Evolutionary conservation across 1,139 yeast species (phyloP), one percentile per base, ranked within the genome.

Genomic region (Saccharomyces hybrid): DNA sequence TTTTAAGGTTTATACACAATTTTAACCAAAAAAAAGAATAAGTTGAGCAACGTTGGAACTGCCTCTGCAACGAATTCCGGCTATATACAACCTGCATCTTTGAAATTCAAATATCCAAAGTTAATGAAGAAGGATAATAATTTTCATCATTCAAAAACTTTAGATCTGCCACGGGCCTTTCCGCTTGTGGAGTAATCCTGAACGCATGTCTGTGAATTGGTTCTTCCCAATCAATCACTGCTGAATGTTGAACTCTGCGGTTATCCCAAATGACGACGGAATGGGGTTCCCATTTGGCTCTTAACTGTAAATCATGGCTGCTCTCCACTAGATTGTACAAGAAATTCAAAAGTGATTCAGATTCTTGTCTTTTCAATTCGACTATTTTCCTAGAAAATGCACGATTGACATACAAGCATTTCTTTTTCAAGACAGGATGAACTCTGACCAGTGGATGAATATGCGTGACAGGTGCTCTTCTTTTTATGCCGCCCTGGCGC

Each of bases 221-320:
- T 7, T 76, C 72, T 52, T 75, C 80, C 84, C 85, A 83, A 68
- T 84, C 89, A 54, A 80, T 73, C 48, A 81, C 73, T 4, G 90
- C 89, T 26, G 84, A 72, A 67, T 85, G 90, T 47, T 78, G 71
- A 32, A 81, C 80, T 62, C 84, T 73, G 69, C 90, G 77, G 71
- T 84, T 84, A 63, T 85, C 90, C 87, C 89, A 86, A 25, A 83
- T 70, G 26, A 83, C 88, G 32, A 86, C 84, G 5, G 88, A 81
- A 52, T 78, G 74, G 41, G 77, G 78, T 58, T 78, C 79, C 83
- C 86, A 83, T 53, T 69, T 72, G 57, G 82, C 81, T 58, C 88
- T 76, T 23, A 80, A 73, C 54, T 82, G 83, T 58, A 80, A 73
- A 64, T 81, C 85, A 27, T 76, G 78, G 38, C 78, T 70, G 42